These are phyloP conservation scores for Chaetothyriales sp. DNA, from an alignment of 2,329 filamentous ascomycete genomes.

Conservation along the genomic window DNA sequence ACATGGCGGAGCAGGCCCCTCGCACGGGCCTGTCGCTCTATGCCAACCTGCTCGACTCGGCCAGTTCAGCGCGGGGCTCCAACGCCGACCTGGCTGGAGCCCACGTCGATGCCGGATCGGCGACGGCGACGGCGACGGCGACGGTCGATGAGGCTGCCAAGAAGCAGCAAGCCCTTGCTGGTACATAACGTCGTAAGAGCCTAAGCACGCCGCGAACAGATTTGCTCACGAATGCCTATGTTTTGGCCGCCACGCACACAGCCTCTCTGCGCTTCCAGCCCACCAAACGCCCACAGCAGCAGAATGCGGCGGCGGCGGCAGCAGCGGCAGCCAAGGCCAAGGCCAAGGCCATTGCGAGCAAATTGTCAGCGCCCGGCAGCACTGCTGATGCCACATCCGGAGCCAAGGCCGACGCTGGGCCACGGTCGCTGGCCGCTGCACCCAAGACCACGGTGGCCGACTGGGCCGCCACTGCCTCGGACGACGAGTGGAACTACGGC, in stretches of 20 bases:
- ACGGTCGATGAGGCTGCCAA: constrained; percentile 41
- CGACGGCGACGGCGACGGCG: too few relatives aligned
- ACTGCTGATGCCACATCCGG: constrained; percentile 20
- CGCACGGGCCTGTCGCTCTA: constrained; percentile 49
- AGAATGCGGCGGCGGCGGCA: background rate
- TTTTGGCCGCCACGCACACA: constrained; percentile 23
- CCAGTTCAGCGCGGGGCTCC: constrained; percentile 34
- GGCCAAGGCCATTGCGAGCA: constrained; percentile 48
- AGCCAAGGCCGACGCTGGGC: constrained; percentile 17
- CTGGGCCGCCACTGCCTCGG: constrained; percentile 56
- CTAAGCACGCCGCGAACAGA: constrained; percentile 21
- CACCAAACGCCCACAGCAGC: constrained; percentile 57
- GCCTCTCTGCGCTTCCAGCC: constrained; percentile 73
- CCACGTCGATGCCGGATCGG: background rate
- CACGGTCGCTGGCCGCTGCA: constrained; percentile 20
- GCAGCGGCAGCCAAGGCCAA: constrained; percentile 47
- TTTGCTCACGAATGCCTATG: constrained; percentile 35
- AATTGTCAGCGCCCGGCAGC: constrained; percentile 22
- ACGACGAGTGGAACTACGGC: constrained; percentile 62
- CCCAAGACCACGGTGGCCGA: constrained; percentile 62
- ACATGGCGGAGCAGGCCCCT: background rate
- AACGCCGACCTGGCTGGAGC: background rate
- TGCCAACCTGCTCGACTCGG: constrained; percentile 60
- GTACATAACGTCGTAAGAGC: constrained; percentile 37
- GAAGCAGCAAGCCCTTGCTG: constrained; percentile 50